These are phyloP conservation scores for Pichia kluyveri DNA, from an alignment of 805 yeast species.

Conservation along the genomic window DNA sequence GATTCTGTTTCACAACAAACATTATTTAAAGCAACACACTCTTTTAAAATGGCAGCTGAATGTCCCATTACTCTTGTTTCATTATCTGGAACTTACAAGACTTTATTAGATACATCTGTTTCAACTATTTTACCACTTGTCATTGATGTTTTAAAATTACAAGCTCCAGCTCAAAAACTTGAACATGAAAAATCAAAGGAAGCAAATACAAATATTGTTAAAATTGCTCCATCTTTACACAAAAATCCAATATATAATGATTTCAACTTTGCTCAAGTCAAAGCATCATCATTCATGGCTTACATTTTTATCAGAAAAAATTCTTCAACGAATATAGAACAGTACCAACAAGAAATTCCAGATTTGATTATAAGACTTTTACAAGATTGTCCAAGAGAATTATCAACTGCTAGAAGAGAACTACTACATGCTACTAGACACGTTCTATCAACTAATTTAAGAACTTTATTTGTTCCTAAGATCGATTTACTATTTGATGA, in stretches of 20 bases:
- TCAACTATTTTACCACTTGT: constrained; percentile 77
- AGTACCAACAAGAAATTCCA: constrained; percentile 63
- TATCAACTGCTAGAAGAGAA: constrained; percentile 87
- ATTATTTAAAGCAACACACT: constrained; percentile 59
- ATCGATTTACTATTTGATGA: constrained; percentile 82
- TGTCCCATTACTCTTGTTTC: constrained; percentile 97
- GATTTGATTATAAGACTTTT: constrained; percentile 76
- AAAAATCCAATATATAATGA: constrained; percentile 80
- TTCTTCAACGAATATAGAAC: constrained; percentile 53
- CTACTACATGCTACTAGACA: constrained; percentile 90
- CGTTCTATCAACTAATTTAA: constrained; percentile 82
- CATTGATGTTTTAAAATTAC: constrained; percentile 60
- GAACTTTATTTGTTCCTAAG: constrained; percentile 74
- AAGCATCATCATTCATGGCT: constrained; percentile 91
- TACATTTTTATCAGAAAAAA: constrained; percentile 83
- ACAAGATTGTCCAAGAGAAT: constrained; percentile 93
- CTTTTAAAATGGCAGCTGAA: constrained; percentile 89
- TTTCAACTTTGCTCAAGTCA: constrained; percentile 86
- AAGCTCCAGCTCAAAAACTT: constrained; percentile 72
- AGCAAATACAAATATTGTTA: constrained; percentile 51
- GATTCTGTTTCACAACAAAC: constrained; percentile 35
- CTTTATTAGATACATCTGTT: constrained; percentile 58
- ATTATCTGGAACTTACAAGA: constrained; percentile 78
- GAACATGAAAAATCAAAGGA: constrained; percentile 52
- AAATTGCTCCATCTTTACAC: constrained; percentile 65